Evolutionary conservation across 2,329 filamentous ascomycete species (phyloP).

Genomic region (Neocucurbitaria cava): DNA sequence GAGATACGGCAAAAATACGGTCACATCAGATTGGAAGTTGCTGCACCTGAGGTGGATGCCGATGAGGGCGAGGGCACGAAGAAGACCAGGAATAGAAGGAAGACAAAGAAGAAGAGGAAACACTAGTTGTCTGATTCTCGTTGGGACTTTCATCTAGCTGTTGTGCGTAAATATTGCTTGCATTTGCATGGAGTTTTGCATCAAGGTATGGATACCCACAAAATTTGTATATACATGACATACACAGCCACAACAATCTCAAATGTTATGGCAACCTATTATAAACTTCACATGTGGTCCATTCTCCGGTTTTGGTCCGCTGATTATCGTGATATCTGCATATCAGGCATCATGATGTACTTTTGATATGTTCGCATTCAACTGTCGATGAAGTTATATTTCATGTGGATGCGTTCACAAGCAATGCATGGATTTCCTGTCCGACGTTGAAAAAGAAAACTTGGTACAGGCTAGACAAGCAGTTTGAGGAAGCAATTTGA

Average conservation of each 20-base stretch:
- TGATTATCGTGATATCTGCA: not conserved
- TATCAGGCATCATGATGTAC: not conserved
- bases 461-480: no score
- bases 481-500: no score
- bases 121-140: slow-evolving; percentile 4
- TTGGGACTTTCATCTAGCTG: not conserved
- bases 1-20: slow-evolving; percentile 73
- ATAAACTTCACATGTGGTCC: no score
- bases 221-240: no score
- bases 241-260: not conserved
- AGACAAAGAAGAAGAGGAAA: slow-evolving; percentile 49
- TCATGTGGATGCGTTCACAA: no score
- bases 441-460: no score
- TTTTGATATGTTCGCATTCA: not conserved
- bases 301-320: no score
- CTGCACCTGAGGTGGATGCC: slow-evolving; percentile 26
- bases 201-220: slow-evolving; percentile 22
- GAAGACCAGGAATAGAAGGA: slow-evolving; percentile 47
- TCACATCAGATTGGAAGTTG: slow-evolving; percentile 32
- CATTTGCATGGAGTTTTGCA: slow-evolving; percentile 27
- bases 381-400: not conserved
- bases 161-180: slow-evolving; percentile 2
- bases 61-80: slow-evolving; percentile 33
- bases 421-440: no score
- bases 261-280: not conserved